Evolutionary conservation across 2,329 filamentous ascomycete species (phyloP).

Genomic region (Setomelanomma holmii): DNA sequence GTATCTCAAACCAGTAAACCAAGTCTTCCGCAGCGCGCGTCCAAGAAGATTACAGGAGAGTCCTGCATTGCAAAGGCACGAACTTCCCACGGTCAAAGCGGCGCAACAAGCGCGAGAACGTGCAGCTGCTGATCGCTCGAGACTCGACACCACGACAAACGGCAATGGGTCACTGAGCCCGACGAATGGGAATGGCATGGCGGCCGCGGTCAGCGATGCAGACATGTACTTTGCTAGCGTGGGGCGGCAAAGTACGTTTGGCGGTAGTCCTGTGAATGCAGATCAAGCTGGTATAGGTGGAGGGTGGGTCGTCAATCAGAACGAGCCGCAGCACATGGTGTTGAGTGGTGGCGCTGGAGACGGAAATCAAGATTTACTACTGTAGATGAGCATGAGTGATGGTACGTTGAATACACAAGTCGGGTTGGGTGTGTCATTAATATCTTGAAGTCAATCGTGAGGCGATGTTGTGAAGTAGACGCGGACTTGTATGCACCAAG

Average conservation of each 20-base stretch:
- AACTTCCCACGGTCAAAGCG: slow-evolving; percentile 65
- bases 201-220: slow-evolving; percentile 79
- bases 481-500: too few relatives aligned
- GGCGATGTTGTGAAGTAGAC: too few relatives aligned
- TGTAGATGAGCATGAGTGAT: slow-evolving; percentile 14
- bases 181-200: slow-evolving; percentile 58
- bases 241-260: slow-evolving; percentile 45
- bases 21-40: slow-evolving; percentile 90
- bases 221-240: slow-evolving; percentile 84
- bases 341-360: slow-evolving; percentile 37
- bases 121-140: slow-evolving; percentile 37
- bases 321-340: slow-evolving; percentile 39
- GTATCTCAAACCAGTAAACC: slow-evolving; percentile 96
- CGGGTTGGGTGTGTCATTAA: neutral
- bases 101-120: slow-evolving; percentile 42
- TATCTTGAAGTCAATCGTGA: too few relatives aligned
- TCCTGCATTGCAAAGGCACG: slow-evolving; percentile 81
- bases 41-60: slow-evolving; percentile 80
- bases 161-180: slow-evolving; percentile 30
- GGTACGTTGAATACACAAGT: neutral
- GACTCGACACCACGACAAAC: slow-evolving; percentile 39
- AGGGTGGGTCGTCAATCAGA: slow-evolving; percentile 48
- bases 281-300: slow-evolving; percentile 37
- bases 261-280: slow-evolving; percentile 40
- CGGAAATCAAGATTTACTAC: slow-evolving; percentile 40